These are phyloP conservation scores for Kwoniella europaea DNA, from an alignment of 768 basidiomycete genomes.

Conservation along the genomic window DNA sequence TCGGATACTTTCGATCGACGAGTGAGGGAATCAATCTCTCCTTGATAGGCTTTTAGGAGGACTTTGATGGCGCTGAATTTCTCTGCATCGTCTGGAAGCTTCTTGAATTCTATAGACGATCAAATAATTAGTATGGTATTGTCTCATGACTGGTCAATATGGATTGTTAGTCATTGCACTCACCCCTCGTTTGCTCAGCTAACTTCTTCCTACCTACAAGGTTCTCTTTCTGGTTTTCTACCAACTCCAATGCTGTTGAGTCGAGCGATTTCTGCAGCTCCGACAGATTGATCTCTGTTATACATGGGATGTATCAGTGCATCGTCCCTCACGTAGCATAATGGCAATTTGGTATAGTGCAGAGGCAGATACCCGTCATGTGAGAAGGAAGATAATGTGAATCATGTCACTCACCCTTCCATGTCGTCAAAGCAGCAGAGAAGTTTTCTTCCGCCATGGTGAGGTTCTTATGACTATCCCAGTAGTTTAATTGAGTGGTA, in stretches of 20 bases:
- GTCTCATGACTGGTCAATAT: not conserved
- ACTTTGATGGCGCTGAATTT: slow-evolving; percentile 87
- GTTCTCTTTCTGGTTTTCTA: slow-evolving; percentile 98
- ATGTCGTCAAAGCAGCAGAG: slow-evolving; percentile 86
- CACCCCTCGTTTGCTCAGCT: slow-evolving; percentile 96
- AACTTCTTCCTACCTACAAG: slow-evolving; percentile 89
- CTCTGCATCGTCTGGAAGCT: slow-evolving; percentile 80
- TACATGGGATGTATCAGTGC: too few species aligned
- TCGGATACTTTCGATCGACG: slow-evolving; percentile 89
- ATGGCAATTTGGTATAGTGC: too few species aligned
- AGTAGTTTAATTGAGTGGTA: not conserved
- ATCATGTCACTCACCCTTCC: slow-evolving; percentile 71
- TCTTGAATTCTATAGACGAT: slow-evolving; percentile 80
- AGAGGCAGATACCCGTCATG: not conserved
- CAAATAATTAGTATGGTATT: not conserved
- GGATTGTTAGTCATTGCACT: slow-evolving; percentile 11
- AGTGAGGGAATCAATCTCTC: slow-evolving; percentile 93
- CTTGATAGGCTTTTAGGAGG: slow-evolving; percentile 92
- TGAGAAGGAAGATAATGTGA: not conserved
- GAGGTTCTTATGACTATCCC: not conserved
- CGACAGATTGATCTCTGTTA: slow-evolving; percentile 77
- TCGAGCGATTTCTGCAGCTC: slow-evolving; percentile 94
- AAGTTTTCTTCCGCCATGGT: slow-evolving; percentile 74
- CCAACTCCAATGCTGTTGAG: slow-evolving; percentile 88
- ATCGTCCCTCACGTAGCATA: too few species aligned